A percentile compares a stretch with the other conserved stretches of the same genome.
Conservation (phyloP, 148 eudicot genomes). For the Chenopodium album region DNA sequence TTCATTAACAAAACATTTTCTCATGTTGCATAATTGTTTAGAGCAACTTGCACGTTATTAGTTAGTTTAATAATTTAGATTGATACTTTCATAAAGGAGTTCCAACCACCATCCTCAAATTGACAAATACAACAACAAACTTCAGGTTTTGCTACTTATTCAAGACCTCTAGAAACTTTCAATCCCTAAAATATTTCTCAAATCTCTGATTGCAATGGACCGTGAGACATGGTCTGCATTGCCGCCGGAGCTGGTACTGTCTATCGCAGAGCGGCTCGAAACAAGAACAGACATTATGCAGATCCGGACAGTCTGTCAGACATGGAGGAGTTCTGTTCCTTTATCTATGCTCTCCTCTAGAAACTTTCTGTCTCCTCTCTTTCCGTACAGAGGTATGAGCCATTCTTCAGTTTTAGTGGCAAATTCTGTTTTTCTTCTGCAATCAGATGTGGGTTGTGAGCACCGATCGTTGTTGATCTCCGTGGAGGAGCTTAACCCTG, state of each 20-base stretch:
- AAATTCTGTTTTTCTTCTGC: slow-evolving; percentile 13
- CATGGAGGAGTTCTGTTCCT: neutral
- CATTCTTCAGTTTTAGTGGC: slow-evolving; percentile 2
- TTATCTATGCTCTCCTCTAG: neutral
- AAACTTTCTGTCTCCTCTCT: neutral
- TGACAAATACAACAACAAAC: neutral
- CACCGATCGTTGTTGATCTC: neutral
- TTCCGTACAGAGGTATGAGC: neutral
- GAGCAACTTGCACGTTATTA: neutral
- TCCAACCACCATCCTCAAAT: neutral
- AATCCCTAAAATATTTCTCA: neutral
- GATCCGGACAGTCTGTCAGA: slow-evolving; percentile 5
- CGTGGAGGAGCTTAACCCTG: slow-evolving; percentile 9
- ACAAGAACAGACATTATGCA: neutral
- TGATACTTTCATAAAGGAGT: neutral
- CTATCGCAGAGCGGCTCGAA: neutral
- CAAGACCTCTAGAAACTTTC: neutral
- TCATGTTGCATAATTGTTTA: neutral
- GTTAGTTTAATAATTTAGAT: neutral
- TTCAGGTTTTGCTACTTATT: neutral
- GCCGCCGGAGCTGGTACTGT: neutral
- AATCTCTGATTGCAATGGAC: neutral
- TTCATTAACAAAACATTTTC: neutral
- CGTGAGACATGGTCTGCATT: neutral
- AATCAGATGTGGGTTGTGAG: neutral